phyloP scores from a whole-genome alignment of 768 basidiomycete species.

The Mycena vulgaris region DNA sequence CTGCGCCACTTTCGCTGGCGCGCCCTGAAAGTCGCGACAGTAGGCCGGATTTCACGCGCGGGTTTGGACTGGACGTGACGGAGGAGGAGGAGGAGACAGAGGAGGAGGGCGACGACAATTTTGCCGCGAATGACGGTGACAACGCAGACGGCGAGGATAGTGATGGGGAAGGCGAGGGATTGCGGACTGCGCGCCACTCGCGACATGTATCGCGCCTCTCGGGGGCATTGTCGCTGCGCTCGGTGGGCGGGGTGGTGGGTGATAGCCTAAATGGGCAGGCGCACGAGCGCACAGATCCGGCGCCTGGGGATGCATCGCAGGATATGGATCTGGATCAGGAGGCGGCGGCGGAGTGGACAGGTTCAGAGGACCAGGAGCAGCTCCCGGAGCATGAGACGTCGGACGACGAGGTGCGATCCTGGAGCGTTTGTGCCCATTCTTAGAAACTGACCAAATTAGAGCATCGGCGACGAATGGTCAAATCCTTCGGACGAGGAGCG shows the following conservation, averaged over 20 bases:
- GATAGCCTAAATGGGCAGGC: constrained; percentile 29
- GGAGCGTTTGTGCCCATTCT: constrained; percentile 26
- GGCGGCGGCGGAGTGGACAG: constrained; percentile 84
- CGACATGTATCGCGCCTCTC: constrained; percentile 39
- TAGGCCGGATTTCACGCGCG: constrained; percentile 81
- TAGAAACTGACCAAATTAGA: constrained; percentile 58
- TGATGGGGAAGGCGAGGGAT: constrained; percentile 40
- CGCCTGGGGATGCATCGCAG: constrained; percentile 45
- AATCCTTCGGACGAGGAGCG: constrained; percentile 94
- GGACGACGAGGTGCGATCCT: constrained; percentile 76
- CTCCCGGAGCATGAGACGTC: constrained; percentile 60
- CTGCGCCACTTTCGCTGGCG: constrained; percentile 58
- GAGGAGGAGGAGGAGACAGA: constrained; percentile 63
- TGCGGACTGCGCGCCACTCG: constrained; percentile 36
- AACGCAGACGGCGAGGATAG: constrained; percentile 53
- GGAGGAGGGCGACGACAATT: constrained; percentile 42
- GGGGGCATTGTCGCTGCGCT: constrained; percentile 34
- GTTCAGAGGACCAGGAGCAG: constrained; percentile 78
- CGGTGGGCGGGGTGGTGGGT: constrained; percentile 38
- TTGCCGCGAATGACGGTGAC: constrained; percentile 52
- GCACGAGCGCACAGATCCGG: constrained; percentile 42
- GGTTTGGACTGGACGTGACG: constrained; percentile 86
- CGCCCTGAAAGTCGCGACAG: constrained; percentile 63
- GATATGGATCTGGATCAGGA: constrained; percentile 58
- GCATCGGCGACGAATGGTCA: constrained; percentile 91